Conservation (phyloP, 352 stramenopile genomes). For the Globisporangium barbulae region DNA sequence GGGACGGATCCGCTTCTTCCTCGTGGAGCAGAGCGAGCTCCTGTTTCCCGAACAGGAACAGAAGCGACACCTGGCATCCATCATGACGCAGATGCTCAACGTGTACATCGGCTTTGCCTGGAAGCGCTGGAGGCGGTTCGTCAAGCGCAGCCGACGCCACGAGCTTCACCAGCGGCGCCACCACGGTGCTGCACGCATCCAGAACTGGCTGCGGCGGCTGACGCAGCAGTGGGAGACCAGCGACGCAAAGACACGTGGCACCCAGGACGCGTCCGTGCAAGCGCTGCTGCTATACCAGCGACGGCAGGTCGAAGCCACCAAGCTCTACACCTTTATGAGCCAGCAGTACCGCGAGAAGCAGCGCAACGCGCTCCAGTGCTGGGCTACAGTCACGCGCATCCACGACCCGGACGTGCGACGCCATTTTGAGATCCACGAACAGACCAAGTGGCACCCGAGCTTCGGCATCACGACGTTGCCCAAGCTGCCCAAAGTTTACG, state of each 20-base stretch:
- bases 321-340: slow-evolving; percentile 42
- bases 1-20: slow-evolving; percentile 45
- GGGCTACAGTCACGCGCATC: slow-evolving; percentile 20
- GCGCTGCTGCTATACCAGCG: slow-evolving; percentile 41
- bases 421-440: slow-evolving; percentile 18
- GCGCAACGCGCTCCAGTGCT: slow-evolving; percentile 25
- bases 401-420: slow-evolving; percentile 13
- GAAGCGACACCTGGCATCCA: slow-evolving; percentile 31
- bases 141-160: slow-evolving; percentile 31
- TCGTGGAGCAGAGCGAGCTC: slow-evolving; percentile 43
- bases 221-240: slow-evolving; percentile 12
- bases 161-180: slow-evolving; percentile 28
- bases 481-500: slow-evolving; percentile 42
- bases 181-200: slow-evolving; percentile 25
- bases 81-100: slow-evolving; percentile 61
- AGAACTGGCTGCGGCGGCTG: slow-evolving; percentile 40
- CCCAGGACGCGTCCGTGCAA: slow-evolving; percentile 27
- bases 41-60: slow-evolving; percentile 37
- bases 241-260: slow-evolving; percentile 3
- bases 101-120: slow-evolving; percentile 64
- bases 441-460: slow-evolving; percentile 59
- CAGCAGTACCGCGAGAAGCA: slow-evolving; percentile 27
- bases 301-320: slow-evolving; percentile 37
- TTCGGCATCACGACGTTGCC: slow-evolving; percentile 53
- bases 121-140: slow-evolving; percentile 43